Base-by-base conservation (phyloP, 768 basidiomycete genomes). In the Boletellus ananas region DNA sequence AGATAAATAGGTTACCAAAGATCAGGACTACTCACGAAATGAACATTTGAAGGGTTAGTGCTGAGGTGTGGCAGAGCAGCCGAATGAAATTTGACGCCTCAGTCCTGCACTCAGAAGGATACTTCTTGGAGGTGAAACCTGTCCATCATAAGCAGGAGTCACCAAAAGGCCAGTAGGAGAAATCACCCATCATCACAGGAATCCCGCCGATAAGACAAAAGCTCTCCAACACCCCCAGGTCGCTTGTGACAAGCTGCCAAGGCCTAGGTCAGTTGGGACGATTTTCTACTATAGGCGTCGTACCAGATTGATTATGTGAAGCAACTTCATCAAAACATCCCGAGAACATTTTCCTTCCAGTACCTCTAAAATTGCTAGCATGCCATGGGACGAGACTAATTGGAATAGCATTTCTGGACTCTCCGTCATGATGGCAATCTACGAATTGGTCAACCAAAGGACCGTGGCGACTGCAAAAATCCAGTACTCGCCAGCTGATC, bases 41-140 rank as follows among this genome's bases (percentile, higher is more conserved):
- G 72, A 98, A 97, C 95, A 97, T 98, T 63, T 98, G 95, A 34
- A 98, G 72, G 2, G 95, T 99, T 55, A 96, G 70, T 11, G 93
- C 85, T 2, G 95, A 97, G 0, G 93, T 89, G 63, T 93, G 84
- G 65, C 95, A 96, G 21, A 98, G 79, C 13, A 94, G 71, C 23
- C 90, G 85, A 45, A 99, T 90, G 68, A 98, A 97, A 60, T 90
- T 85, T 2, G 96, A 97, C 0, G 94, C 95, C 63, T 97, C 90
- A n/a, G 90, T 69, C 33, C 96, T 84, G 59, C 94, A 96, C 64
- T 96, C 94, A 12, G 89, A 83, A 1, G 94, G 85, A 62, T 90
- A 92, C 59, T 88, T 91, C 74, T 95, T 97, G 11, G 91, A 92
- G 0, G 95, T 94, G 64, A 94, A 98, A 39, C 85, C 90, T 90